phyloP scores from a whole-genome alignment of 2,329 filamentous ascomycete species.

The Penicillium brevicompactum region DNA sequence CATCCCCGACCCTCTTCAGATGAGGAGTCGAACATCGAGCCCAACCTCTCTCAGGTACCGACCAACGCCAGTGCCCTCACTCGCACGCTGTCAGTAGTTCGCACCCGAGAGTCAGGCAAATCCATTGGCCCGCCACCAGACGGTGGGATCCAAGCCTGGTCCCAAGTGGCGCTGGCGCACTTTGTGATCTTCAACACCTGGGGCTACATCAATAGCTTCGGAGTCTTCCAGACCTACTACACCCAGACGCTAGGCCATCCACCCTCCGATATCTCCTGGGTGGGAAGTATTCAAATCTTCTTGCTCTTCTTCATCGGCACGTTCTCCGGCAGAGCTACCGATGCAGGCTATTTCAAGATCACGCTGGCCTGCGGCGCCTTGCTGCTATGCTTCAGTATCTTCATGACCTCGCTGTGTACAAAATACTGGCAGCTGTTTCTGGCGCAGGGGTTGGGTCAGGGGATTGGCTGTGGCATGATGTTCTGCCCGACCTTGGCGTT shows the following conservation, averaged over 20 bases:
- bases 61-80: constrained; percentile 31
- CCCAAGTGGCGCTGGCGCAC: constrained; percentile 56
- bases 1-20: neutral
- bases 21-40: constrained; percentile 6
- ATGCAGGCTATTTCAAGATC: constrained; percentile 54
- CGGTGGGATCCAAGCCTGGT: constrained; percentile 59
- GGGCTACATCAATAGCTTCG: constrained; percentile 57
- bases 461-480: constrained; percentile 58
- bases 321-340: constrained; percentile 54
- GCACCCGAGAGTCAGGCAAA: constrained; percentile 40
- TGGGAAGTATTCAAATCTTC: constrained; percentile 55
- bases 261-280: constrained; percentile 55
- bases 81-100: constrained; percentile 39
- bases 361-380: constrained; percentile 46
- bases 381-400: constrained; percentile 51
- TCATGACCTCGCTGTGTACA: constrained; percentile 53
- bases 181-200: constrained; percentile 61
- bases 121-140: constrained; percentile 47
- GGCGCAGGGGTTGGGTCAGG: constrained; percentile 59
- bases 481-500: constrained; percentile 59
- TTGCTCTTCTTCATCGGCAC: constrained; percentile 55
- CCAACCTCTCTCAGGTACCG: constrained; percentile 20
- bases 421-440: constrained; percentile 54
- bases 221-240: constrained; percentile 60
- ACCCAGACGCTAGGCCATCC: constrained; percentile 41